Base-by-base conservation (phyloP, 805 yeast genomes). In the Saturnispora saitoi region DNA sequence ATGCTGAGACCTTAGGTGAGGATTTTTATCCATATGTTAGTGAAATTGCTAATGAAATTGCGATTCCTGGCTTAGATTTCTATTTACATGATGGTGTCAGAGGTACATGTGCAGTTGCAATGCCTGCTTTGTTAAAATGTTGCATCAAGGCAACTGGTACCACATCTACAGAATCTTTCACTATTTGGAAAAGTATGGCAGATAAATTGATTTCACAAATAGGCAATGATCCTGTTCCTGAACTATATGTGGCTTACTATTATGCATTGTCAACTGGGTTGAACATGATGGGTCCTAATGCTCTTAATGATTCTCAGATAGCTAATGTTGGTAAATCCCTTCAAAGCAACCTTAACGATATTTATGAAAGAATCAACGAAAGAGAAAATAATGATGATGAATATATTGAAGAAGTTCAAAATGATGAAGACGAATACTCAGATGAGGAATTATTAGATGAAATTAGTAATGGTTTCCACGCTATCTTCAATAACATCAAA, bases 51-150 rank as follows among this genome's bases (percentile, higher is more conserved):
- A 74, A 72, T 42, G 93, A 86, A 34, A 80, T 93, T 56, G 84
- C 88, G 9, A 70, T 89, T 28, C 98, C 98, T 6, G 88, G 95
- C 3, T 72, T 93, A 49, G 93, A 83, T 61, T 93, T 91, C 63
- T 89, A 86, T 62, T 76, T 90, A 59, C 96, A 89, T 63, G 96
- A 89, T 64, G 96, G 95, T 34, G 98, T 91, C 5, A 80, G 98
- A 57, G 87, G 85, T 26, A 78, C 91, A n/a, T 89, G 96, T 42
- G 90, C 96, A 2, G 76, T 82, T 52, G 75, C 90, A 4, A 79
- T 90, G 59, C 89, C 97, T 2, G 80, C 88, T 4, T 70, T 91
- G 47, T 69, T 93, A 51, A 68, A 77, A 48, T 79, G 86, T 54
- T 72, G 83, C 3, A 74, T 76, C n/a, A 69, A 66, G 41, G 79